Evolutionary conservation across 225 moss, liverwort and hornwort genomes (phyloP), one percentile per base, ranked within the genome.

Genomic region (Lunularia cruciata): DNA sequence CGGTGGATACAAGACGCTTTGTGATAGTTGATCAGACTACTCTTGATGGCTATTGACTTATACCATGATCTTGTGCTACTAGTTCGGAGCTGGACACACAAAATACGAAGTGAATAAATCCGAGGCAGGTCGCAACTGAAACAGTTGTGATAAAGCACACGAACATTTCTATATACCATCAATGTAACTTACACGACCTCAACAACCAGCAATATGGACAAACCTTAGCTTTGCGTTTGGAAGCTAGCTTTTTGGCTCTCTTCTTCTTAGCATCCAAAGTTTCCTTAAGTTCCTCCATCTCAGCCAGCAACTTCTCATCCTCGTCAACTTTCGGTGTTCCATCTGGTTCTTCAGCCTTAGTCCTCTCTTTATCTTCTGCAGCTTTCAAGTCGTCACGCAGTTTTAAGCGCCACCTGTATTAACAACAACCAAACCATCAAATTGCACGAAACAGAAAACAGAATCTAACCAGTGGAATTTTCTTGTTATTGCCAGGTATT

Each of bases 161-260:
- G n/a, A n/a, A n/a, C n/a, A n/a, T n/a, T n/a, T n/a, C n/a, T n/a
- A n/a, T n/a, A n/a, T n/a, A n/a, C n/a, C n/a, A n/a, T n/a, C 47
- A 48, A 48, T 20, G 26, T 22, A 23, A 27, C 11, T 0, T 27
- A 22, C 2, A 0, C 22, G 3, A 54, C 54, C 8, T 27, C 8
- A 27, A 35, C 30, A 20, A 35, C 14, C 6, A 32, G 2, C 11
- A 7, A 49, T 16, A 14, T 2, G 31, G 19, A 35, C 67, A 14
- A 38, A 96, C 96, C 93, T 98, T 98, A 72, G 93, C 90, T 73
- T 89, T 89, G 45, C 90, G 87, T 70, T 93, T 98, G 0, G 90
- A 76, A 70, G 87, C 87, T 67, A 81, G 62, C 63, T 93, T 98
- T 55, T 89, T 89, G 34, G 87, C 86, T 72, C 78, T 86, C 2